Evolutionary conservation across 257 asterid species (phyloP).

Genomic region (Lithospermum erythrorhizon): DNA sequence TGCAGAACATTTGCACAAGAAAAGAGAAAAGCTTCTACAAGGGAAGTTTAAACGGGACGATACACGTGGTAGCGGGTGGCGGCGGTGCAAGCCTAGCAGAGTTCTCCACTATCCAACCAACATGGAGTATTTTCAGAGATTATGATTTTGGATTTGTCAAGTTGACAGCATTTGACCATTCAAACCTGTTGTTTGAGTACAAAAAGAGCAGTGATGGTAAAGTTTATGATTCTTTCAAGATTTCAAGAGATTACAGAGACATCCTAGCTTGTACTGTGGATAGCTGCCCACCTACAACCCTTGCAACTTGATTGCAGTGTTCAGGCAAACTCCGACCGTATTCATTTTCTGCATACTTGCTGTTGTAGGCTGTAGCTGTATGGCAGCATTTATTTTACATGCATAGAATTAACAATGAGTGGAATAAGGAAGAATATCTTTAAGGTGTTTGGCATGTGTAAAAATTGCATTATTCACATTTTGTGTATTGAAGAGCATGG

Average conservation of each 20-base stretch:
- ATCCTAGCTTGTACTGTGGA: slow-evolving; percentile 74
- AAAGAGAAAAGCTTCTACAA: slow-evolving; percentile 43
- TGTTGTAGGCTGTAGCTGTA: background rate
- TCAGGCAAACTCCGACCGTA: background rate
- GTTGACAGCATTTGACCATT: slow-evolving; percentile 68
- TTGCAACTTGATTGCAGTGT: slow-evolving; percentile 37
- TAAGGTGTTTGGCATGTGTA: background rate
- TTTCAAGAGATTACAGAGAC: slow-evolving; percentile 76
- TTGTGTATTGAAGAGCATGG: no score
- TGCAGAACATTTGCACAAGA: slow-evolving; percentile 64
- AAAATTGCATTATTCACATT: no score
- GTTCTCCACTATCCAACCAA: slow-evolving; percentile 50
- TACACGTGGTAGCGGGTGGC: slow-evolving; percentile 93
- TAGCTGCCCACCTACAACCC: slow-evolving; percentile 68
- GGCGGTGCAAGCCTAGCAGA: slow-evolving; percentile 78
- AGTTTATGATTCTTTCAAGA: slow-evolving; percentile 75
- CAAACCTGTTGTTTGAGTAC: slow-evolving; percentile 78
- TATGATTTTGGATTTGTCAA: slow-evolving; percentile 71
- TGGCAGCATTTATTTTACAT: background rate
- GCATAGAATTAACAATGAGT: background rate
- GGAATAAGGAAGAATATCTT: background rate
- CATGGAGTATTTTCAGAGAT: slow-evolving; percentile 73
- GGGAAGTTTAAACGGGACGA: slow-evolving; percentile 76
- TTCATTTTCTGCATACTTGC: background rate
- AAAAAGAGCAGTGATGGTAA: slow-evolving; percentile 75